Base-by-base conservation (phyloP, 306 rosid genomes). In the Lagenaria siceraria region DNA sequence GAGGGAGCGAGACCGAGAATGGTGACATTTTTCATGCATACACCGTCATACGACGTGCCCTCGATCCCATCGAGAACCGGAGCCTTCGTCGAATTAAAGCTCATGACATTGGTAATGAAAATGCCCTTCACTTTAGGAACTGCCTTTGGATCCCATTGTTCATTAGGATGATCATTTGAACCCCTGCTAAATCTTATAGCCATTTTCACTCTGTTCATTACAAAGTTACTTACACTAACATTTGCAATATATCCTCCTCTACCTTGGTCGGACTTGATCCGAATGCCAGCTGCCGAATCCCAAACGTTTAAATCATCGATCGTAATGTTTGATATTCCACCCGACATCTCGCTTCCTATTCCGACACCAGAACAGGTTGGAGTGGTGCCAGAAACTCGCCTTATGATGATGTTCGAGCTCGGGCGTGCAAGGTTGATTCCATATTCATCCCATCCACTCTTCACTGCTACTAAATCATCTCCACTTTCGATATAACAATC, bases 261-360 rank as follows among this genome's bases (percentile, higher is more conserved):
- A 21, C 99, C 97, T 40, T 85, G 84, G 54, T 95, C 99, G 0
- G 97, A 90, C 78, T 95, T 95, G 55, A 96, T 82, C 8, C 97
- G 90, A 80, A 96, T 83, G 21, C 98, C 97, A 1, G 92, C 96
- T 1, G 96, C 97, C 10, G 93, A 96, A 81, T 96, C 81, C 98
- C 98, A 89, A 71, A 96, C 80, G 75, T 92, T 96, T 87, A 96
- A 76, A 87, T 90, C 78, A 83, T 92, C 92, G 10, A 96, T 86
- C 49, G 80, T 87, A 21, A 92, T 79, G 69, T 96, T 90, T 64
- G 96, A 89, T 52, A 92, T 85, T 75, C 99, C 99, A 49, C 99
- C 97, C 4, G 98, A 92, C 99, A 95, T 95, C 79, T 95, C 99
- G 36, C 97, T 95, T 13, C 99, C 99, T 82, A 96, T 90, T 85